A percentile compares a stretch with the other conserved stretches of the same genome.
phyloP scores from a whole-genome alignment of 768 basidiomycete genomes.

The Boletus rubropictus region DNA sequence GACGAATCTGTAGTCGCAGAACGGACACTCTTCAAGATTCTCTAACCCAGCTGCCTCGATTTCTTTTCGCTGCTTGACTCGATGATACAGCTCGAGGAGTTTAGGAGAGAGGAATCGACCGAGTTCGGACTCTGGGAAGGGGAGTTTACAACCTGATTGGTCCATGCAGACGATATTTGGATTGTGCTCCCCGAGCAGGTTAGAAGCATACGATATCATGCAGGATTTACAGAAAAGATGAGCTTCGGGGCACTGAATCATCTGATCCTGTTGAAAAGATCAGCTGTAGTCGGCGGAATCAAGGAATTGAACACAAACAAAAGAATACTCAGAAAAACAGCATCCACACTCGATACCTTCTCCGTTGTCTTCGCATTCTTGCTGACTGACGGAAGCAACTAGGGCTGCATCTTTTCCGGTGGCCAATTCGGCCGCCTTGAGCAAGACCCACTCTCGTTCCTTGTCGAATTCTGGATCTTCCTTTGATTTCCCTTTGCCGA shows the following conservation, averaged over 20 bases:
- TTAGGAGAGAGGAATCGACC: conserved; percentile 60
- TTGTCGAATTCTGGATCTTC: conserved; percentile 41
- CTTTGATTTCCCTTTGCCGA: conserved; percentile 37
- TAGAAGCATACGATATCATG: conserved; percentile 62
- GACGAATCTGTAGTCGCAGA: conserved; percentile 83
- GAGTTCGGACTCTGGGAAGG: conserved; percentile 67
- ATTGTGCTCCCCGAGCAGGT: conserved; percentile 58
- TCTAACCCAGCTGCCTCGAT: conserved; percentile 74
- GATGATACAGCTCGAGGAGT: conserved; percentile 63
- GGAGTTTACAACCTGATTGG: conserved; percentile 60
- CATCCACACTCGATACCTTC: conserved; percentile 83
- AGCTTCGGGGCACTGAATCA: conserved; percentile 85
- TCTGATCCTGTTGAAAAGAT: conserved; percentile 50
- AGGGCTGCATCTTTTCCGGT: conserved; percentile 23
- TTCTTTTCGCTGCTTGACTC: conserved; percentile 72
- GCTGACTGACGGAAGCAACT: conserved; percentile 32
- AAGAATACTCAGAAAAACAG: conserved; percentile 69
- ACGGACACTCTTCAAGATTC: conserved; percentile 83
- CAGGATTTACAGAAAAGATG: conserved; percentile 83
- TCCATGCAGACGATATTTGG: conserved; percentile 76
- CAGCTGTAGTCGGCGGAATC: neutral
- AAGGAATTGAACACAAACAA: conserved; percentile 43
- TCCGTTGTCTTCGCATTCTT: conserved; percentile 44
- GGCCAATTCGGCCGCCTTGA: conserved; percentile 28
- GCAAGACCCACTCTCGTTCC: conserved; percentile 45